phyloP scores from a whole-genome alignment of 2,329 filamentous ascomycete species.

The Colletotrichum lupini region DNA sequence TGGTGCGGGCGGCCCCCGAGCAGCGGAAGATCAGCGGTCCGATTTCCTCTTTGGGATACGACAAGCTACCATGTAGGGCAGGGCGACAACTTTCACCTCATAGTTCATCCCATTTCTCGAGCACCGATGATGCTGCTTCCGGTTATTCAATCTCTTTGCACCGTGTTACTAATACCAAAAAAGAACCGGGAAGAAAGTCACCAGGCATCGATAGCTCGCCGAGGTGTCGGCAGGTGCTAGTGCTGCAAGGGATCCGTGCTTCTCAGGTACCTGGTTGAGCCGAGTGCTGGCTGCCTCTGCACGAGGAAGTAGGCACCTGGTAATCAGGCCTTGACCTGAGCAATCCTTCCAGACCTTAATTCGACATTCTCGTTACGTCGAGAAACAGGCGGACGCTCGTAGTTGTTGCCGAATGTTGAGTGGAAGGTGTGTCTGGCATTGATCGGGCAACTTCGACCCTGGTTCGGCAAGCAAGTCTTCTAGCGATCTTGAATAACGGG shows the following conservation, averaged over 20 bases:
- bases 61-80: background rate
- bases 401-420: background rate
- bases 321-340: background rate
- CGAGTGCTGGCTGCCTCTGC: background rate
- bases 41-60: background rate
- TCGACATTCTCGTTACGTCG: background rate
- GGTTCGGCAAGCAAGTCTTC: background rate
- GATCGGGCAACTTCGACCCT: background rate
- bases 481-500: background rate
- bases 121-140: background rate
- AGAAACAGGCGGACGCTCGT: background rate
- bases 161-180: background rate
- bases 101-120: background rate
- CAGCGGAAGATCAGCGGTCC: slow-evolving; percentile 35
- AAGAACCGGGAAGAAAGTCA: background rate
- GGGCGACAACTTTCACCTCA: background rate
- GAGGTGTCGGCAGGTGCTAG: background rate
- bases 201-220: background rate
- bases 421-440: background rate
- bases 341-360: background rate
- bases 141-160: background rate
- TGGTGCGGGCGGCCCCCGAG: background rate
- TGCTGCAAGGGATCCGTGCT: background rate
- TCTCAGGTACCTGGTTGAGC: background rate
- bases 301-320: background rate